Conservation (phyloP, 768 basidiomycete genomes). For the Podaxis sp. region DNA sequence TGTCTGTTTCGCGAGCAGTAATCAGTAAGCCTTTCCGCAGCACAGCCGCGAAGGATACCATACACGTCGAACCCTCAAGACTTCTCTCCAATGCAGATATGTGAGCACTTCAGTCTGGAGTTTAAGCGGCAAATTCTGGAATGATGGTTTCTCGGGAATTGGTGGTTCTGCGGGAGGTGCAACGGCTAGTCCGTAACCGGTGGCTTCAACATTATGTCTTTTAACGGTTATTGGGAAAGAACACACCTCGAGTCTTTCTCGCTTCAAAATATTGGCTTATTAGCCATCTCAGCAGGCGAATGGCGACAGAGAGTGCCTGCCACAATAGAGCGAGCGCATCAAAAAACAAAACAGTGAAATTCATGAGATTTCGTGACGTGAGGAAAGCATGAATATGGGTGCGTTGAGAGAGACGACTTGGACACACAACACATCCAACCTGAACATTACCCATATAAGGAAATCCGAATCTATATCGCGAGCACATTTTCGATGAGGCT, state of each 20-base stretch:
- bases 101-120: conserved; percentile 10
- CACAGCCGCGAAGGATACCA: not conserved
- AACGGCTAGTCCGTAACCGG: not conserved
- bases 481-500: not conserved
- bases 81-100: conserved; percentile 15
- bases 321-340: conserved; percentile 1
- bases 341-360: conserved; percentile 10
- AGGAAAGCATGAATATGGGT: not conserved
- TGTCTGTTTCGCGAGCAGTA: not conserved
- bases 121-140: conserved; percentile 12
- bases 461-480: not conserved
- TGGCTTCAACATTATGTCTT: not conserved
- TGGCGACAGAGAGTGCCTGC: conserved; percentile 6
- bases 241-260: conserved; percentile 9
- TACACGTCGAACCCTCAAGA: conserved; percentile 15
- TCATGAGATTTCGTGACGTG: conserved; percentile 13
- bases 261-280: conserved; percentile 11
- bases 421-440: not conserved
- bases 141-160: conserved; percentile 9
- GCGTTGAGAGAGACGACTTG: not conserved
- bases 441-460: conserved; percentile 14
- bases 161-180: not conserved
- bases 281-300: conserved; percentile 13
- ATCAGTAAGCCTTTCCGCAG: not conserved
- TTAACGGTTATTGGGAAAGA: not conserved